A percentile compares a stretch with the other conserved stretches of the same genome.
Conservation (phyloP, 1,284 basidiomycete species). For the Mycena citricolor region DNA sequence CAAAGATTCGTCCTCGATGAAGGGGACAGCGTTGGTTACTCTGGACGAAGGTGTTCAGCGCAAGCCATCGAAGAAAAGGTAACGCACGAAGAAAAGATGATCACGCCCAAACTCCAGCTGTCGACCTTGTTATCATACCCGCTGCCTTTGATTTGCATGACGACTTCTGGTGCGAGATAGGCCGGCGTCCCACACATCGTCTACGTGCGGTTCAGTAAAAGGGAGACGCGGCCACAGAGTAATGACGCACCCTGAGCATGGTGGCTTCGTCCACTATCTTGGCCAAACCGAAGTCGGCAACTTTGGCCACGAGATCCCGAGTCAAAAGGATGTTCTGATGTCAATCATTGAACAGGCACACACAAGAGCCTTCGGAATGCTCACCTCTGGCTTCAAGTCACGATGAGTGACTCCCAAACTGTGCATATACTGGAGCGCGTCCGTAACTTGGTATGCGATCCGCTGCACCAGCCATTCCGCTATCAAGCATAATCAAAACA, state of each 20-base stretch:
- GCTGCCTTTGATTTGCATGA: slow-evolving; percentile 63
- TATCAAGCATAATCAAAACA: slow-evolving; percentile 30
- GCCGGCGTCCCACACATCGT: slow-evolving; percentile 86
- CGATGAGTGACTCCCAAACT: slow-evolving; percentile 78
- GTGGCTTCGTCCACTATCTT: slow-evolving; percentile 80
- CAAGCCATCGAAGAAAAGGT: slow-evolving; percentile 22
- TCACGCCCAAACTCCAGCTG: slow-evolving; percentile 92
- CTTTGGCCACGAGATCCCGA: slow-evolving; percentile 67
- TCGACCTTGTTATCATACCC: slow-evolving; percentile 87
- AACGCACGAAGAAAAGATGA: slow-evolving; percentile 81
- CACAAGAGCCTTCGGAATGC: slow-evolving; percentile 12
- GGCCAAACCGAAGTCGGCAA: slow-evolving; percentile 92
- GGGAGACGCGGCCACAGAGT: neutral
- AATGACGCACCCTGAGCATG: slow-evolving; percentile 64
- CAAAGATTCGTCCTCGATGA: slow-evolving; percentile 63
- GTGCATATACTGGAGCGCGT: slow-evolving; percentile 78
- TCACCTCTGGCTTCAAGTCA: slow-evolving; percentile 87
- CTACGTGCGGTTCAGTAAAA: slow-evolving; percentile 34
- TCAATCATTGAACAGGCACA: slow-evolving; percentile 5
- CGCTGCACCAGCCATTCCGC: slow-evolving; percentile 58
- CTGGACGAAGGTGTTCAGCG: slow-evolving; percentile 37
- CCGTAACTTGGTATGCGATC: slow-evolving; percentile 74
- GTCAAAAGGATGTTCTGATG: slow-evolving; percentile 73
- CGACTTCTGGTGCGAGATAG: slow-evolving; percentile 87
- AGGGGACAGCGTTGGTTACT: slow-evolving; percentile 70